Base-by-base conservation (phyloP, 2,329 filamentous ascomycete species). In the Grosmannia huntii region DNA sequence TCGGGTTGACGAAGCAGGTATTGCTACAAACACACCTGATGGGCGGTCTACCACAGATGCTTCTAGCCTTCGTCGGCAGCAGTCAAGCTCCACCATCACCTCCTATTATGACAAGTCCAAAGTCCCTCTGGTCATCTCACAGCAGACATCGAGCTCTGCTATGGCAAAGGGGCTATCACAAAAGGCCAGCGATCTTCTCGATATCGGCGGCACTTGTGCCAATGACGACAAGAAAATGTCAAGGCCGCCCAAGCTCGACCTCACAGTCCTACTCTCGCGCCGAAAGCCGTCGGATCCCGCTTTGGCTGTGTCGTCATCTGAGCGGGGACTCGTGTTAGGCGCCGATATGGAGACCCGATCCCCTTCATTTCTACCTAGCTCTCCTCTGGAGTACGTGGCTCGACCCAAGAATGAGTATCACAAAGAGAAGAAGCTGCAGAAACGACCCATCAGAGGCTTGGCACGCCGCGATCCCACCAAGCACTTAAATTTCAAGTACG, bases 41-140 rank as follows among this genome's bases (percentile, higher is more conserved):
- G 59, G 57, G 27, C 61, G 36, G 31, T 63, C 62, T 53, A 63
- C 66, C 52, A 74, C 73, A 9, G 75, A 78, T 53, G 70, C 71
- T 25, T 74, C 74, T 3, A 75, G 71, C 58, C 61, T 79, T 41
- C 72, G 74, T 48, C 75, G 79, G 54, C 75, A 74, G 36, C 71
- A 73, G 52, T 83, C 80, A 2, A 75, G 71, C 44, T 81, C 79
- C 5, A 82, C 79, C n/a, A 75, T 82, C 60, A 71, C 71, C 36
- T 80, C 79, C 0, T 80, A 76, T 67, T 83, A 83, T 66, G 79
- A 83, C 68, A 77, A 78, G 64, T 67, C 76, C 5, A 80, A 79
- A 64, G 72, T 79, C 53, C 78, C 79, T 12, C 71, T 82, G 5
- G 73, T 77, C n/a, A 76, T 81, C 60, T 81, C 79, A 1, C 80